Base-by-base conservation (phyloP, 176 grass and related monocot species). In the Elymus sibiricus region DNA sequence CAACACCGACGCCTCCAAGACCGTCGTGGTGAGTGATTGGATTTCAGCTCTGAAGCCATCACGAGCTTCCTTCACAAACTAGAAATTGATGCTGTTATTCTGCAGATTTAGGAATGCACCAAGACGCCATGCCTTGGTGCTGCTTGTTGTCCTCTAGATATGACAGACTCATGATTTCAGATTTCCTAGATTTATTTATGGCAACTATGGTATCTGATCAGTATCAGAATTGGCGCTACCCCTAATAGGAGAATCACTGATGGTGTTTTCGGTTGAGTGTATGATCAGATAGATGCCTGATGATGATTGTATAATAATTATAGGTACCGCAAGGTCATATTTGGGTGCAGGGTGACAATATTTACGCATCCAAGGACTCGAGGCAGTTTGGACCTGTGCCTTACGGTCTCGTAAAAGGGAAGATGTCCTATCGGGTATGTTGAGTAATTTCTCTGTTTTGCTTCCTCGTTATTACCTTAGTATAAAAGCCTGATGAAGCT, bases 311-410 rank as follows among this genome's bases (percentile, higher is more conserved):
- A 55, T 78, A 42, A 71, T 83, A 43, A 76, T 86, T 95, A 15
- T 84, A 95, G 96, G 91, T 98, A 61, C 96, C 93, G 12, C 44
- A 92, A 79, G 93, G 92, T 16, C 93, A 98, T 86, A 76, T 94
- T 27, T 98, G 96, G 96, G 88, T 98, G 70, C 93, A 98, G 82
- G 96, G 96, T 6, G 96, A 98, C 66, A 92, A 98, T 88, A 72
- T 86, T 60, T 86, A 94, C 82, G 59, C 39, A 71, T 98, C 96
- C 11, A 86, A 60, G 13, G 96, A 98, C 86, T 98, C 96, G 5
- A 94, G 96, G 76, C 40, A 89, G 9, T 98, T 95, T 40, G 96
- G 96, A 37, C 67, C 96, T 2, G 79, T 94, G 26, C 96, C 96
- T 77, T 89, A 85, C 31, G 93, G 91, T 22, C 93, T 98, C 24